Base-by-base conservation (phyloP, 192 early-diverging fungal species). In the Cetraspora pellucida region DNA sequence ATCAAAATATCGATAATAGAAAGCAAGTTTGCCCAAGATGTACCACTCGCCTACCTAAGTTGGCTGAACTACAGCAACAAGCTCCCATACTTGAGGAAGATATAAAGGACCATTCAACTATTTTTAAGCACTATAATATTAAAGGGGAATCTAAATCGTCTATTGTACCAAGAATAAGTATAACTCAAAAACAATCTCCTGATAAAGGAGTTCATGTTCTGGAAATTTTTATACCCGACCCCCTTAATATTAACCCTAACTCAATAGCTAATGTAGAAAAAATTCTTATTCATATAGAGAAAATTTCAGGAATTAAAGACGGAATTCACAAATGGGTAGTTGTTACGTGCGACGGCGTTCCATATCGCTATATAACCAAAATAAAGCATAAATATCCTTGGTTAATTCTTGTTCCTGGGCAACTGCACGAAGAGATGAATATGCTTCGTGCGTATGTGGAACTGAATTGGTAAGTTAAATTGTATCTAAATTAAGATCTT, bases 371-470 rank as follows among this genome's bases (percentile, higher is more conserved):
- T 72, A 44, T 21, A 17, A 37, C 52, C 55, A 17, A n/a, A n/a
- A n/a, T n/a, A n/a, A n/a, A n/a, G n/a, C n/a, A n/a, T n/a, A n/a
- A n/a, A n/a, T n/a, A n/a, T 55, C 52, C 50, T 67, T 67, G 44
- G 65, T 46, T 67, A 21, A 27, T 67, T 46, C 65, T 54, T 57
- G 30, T 72, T 17, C 69, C 69, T 55, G 69, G 69, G 55, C 50
- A 72, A 72, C 55, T 72, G 28, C 52, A 72, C 31, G 69, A 72
- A 55, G 52, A 52, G 59, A n/a, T n/a, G n/a, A n/a, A n/a, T n/a
- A n/a, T n/a, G n/a, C n/a, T n/a, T n/a, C n/a, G n/a, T n/a, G n/a
- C n/a, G n/a, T n/a, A n/a, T n/a, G n/a, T n/a, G n/a, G n/a, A n/a
- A n/a, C n/a, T n/a, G n/a, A n/a, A n/a, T n/a, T n/a, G n/a, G n/a